A percentile compares a stretch with the other conserved stretches of the same genome.
Evolutionary conservation across 345 rosid species (phyloP).

Genomic region (Linum lewisii): DNA sequence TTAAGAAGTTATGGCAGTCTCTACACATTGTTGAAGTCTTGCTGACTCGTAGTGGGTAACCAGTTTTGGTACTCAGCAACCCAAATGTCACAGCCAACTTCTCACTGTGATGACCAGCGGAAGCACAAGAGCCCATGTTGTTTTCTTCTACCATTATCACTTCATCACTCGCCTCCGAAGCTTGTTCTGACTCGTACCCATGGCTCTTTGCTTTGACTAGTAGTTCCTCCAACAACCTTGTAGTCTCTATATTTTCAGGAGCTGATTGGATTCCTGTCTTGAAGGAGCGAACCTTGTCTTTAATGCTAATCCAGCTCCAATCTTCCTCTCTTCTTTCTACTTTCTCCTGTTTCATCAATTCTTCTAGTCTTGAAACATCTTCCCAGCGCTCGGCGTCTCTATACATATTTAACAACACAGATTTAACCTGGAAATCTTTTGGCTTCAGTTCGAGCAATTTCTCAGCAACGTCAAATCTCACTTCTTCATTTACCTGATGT

Average conservation of each 20-base stretch:
- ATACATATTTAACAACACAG: constrained; percentile 25
- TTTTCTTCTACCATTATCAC: constrained; percentile 12
- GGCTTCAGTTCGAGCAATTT: constrained; percentile 37
- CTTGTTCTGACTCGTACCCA: constrained; percentile 16
- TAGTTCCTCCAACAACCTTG: constrained; percentile 25
- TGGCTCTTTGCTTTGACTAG: constrained; percentile 21
- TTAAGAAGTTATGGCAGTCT: constrained; percentile 42
- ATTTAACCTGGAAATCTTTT: constrained; percentile 22
- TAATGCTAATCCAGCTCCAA: constrained; percentile 49
- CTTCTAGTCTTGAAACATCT: constrained; percentile 29
- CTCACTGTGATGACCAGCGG: constrained; percentile 34
- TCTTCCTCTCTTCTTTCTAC: constrained; percentile 17
- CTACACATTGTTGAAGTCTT: constrained; percentile 35
- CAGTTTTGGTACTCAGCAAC: constrained; percentile 24
- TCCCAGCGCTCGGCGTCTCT: constrained; percentile 30
- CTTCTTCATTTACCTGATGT: constrained; percentile 27
- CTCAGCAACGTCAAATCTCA: constrained; percentile 39
- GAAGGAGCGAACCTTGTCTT: constrained; percentile 32
- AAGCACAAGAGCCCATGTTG: constrained; percentile 16
- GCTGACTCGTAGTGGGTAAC: constrained; percentile 25
- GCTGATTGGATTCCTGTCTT: constrained; percentile 19
- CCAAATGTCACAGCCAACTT: constrained; percentile 43
- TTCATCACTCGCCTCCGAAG: constrained; percentile 11
- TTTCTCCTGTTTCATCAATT: constrained; percentile 28
- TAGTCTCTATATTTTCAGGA: constrained; percentile 14